Percentiles rank a stretch among this genome's conserved stretches.
These are phyloP conservation scores for Sclerotinia borealis DNA, from an alignment of 2,329 filamentous ascomycete genomes.

Conservation along the genomic window DNA sequence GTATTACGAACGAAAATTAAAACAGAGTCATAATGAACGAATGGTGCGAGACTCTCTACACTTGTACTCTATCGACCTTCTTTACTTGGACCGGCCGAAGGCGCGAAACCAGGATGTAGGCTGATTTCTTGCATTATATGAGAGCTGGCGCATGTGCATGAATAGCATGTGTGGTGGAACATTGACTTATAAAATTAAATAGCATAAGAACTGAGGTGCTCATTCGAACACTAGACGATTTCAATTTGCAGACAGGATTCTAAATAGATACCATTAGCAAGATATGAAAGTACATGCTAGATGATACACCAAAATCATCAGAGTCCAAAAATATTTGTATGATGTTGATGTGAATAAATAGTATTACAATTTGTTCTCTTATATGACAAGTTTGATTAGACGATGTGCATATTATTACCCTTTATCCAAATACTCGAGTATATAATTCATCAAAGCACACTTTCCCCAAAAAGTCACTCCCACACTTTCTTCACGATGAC, in stretches of 20 bases:
- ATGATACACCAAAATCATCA: not conserved
- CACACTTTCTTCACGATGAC: too few relatives aligned
- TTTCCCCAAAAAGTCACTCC: too few relatives aligned
- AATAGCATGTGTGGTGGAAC: not conserved
- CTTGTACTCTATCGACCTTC: not conserved
- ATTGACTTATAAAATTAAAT: not conserved
- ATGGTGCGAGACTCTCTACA: not conserved
- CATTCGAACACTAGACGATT: not conserved
- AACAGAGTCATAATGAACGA: conserved; percentile 5
- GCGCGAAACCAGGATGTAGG: not conserved
- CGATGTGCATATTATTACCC: too few relatives aligned
- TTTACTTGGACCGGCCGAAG: not conserved
- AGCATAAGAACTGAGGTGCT: not conserved
- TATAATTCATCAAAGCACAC: too few relatives aligned
- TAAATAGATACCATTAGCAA: not conserved
- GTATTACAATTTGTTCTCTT: too few relatives aligned
- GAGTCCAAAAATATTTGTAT: not conserved
- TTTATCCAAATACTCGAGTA: too few relatives aligned
- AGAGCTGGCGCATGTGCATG: not conserved
- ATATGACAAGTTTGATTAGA: not conserved
- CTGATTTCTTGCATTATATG: not conserved
- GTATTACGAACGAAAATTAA: conserved; percentile 29
- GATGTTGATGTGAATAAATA: not conserved
- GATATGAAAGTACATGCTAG: not conserved
- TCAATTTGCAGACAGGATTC: not conserved